Conservation (phyloP, 768 basidiomycete genomes). For the Pleurotus salmoneostramineus region DNA sequence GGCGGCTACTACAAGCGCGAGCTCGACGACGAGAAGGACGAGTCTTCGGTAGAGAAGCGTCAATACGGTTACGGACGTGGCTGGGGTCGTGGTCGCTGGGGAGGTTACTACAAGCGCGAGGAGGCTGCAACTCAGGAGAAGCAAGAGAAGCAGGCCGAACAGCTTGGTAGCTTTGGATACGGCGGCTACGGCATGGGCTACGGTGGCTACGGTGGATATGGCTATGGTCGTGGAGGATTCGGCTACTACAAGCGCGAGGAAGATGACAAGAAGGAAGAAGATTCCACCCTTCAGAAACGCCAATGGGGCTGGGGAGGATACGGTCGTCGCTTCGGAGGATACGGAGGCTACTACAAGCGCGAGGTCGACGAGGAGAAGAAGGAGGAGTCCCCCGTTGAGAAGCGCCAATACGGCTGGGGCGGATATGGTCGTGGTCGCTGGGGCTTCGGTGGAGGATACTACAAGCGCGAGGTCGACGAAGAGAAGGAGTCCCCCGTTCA, state of each 20-base stretch:
- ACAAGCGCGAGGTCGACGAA: neutral
- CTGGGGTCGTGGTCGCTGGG: neutral
- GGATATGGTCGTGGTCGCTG: neutral
- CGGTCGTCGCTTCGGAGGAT: neutral
- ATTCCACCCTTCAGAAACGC: neutral
- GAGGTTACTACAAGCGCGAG: constrained; percentile 5
- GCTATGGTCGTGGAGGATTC: neutral
- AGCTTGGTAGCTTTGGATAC: neutral
- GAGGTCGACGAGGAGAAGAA: neutral
- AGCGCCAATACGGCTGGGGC: neutral
- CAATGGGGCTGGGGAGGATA: neutral
- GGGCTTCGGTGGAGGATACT: neutral
- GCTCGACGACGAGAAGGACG: neutral
- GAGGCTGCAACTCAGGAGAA: neutral
- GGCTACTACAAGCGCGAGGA: constrained; percentile 6
- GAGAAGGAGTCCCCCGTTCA: neutral
- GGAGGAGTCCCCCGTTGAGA: neutral
- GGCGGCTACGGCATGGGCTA: neutral
- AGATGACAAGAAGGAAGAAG: neutral
- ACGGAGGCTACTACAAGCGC: neutral
- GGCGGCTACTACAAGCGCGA: neutral
- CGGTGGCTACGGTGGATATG: neutral
- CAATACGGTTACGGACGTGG: neutral
- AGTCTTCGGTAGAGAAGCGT: neutral
- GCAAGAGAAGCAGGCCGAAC: neutral